Percentiles rank a stretch among this genome's conserved stretches.
These are phyloP conservation scores for Oldenlandia corymbosa DNA, from an alignment of 257 asterid species.

Conservation along the genomic window DNA sequence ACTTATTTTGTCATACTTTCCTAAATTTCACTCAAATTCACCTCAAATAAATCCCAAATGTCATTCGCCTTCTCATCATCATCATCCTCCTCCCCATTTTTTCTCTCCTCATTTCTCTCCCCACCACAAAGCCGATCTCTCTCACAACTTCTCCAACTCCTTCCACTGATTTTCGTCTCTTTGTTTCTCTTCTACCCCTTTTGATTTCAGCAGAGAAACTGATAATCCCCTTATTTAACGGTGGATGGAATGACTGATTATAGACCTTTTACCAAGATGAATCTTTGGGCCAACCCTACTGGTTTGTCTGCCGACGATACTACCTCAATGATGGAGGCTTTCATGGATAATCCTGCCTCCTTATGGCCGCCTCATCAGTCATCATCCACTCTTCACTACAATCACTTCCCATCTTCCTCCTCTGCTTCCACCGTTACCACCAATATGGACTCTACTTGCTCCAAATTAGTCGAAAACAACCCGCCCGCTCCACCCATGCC, in stretches of 20 bases:
- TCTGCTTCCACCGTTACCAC: slow-evolving; percentile 9
- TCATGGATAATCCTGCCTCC: slow-evolving; percentile 49
- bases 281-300: slow-evolving; percentile 30
- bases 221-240: slow-evolving; percentile 1
- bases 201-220: neutral
- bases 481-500: neutral
- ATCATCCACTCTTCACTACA: slow-evolving; percentile 8
- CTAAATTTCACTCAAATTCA: slow-evolving; percentile 43
- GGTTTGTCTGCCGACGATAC: slow-evolving; percentile 26
- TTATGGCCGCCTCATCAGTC: slow-evolving; percentile 62
- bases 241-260: slow-evolving; percentile 37
- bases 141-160: neutral
- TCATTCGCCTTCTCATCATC: slow-evolving; percentile 4
- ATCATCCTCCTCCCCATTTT: neutral
- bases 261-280: slow-evolving; percentile 31
- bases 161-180: too few species aligned
- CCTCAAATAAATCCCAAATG: slow-evolving; percentile 33
- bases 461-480: neutral
- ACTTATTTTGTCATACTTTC: neutral
- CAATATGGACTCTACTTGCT: neutral
- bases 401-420: neutral
- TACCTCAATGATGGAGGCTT: slow-evolving; percentile 47
- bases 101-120: slow-evolving; percentile 7
- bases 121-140: slow-evolving; percentile 23
- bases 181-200: too few species aligned